Conservation (phyloP, 352 stramenopile species). For the Phytopythium kandeliae region DNA sequence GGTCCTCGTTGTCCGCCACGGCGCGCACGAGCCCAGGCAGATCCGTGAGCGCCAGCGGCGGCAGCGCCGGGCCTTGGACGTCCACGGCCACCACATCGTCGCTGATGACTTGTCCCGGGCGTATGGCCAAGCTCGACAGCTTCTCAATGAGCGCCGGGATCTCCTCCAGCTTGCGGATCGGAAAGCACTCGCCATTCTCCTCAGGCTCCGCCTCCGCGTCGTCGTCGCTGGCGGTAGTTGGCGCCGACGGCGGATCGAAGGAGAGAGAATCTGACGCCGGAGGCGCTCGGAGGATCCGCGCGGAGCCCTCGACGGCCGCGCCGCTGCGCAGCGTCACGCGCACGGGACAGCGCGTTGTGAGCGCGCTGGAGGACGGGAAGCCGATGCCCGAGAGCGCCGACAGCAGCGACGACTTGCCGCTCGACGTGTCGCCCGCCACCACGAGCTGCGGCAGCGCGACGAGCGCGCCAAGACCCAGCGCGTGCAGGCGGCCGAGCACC, state of each 20-base stretch:
- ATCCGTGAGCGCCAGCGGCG: constrained; percentile 77
- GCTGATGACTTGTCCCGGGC: constrained; percentile 57
- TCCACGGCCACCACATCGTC: constrained; percentile 76
- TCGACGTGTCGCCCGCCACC: constrained; percentile 88
- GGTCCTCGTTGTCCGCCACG: constrained; percentile 54
- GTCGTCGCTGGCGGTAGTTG: constrained; percentile 6
- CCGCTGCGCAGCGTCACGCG: constrained; percentile 56
- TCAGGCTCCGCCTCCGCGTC: constrained; percentile 7
- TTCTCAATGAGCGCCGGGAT: constrained; percentile 32
- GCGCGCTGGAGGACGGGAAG: constrained; percentile 69
- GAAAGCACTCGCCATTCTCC: constrained; percentile 4
- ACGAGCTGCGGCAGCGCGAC: constrained; percentile 86
- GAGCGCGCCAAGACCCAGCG: constrained; percentile 55
- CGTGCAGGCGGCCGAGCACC: constrained; percentile 42
- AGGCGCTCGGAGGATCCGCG: constrained; percentile 59
- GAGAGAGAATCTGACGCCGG: neutral
- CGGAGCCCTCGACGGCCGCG: constrained; percentile 30
- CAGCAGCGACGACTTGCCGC: constrained; percentile 83
- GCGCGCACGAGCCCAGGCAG: constrained; percentile 75
- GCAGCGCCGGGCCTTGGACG: constrained; percentile 45
- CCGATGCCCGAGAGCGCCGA: constrained; percentile 73
- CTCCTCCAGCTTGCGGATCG: constrained; percentile 27
- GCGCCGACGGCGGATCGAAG: neutral
- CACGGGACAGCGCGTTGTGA: constrained; percentile 79
- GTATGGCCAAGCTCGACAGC: constrained; percentile 54